A percentile compares a stretch with the other conserved stretches of the same genome.
Evolutionary conservation across 805 yeast genomes (phyloP).

Genomic region (Zygoascus bituminiphila): DNA sequence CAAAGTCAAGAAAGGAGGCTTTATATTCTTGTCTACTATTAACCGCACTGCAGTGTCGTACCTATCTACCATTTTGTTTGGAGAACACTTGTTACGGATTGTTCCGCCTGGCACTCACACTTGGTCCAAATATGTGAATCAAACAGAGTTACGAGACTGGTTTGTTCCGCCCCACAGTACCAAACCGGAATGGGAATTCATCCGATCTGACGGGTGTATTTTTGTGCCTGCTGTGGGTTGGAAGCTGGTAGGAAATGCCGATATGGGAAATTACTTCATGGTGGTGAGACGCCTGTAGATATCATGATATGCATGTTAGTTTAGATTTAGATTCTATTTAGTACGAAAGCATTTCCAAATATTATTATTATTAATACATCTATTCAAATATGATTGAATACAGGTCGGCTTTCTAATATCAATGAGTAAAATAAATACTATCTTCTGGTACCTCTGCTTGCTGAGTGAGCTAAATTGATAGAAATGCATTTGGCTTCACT

Average conservation of each 20-base stretch:
- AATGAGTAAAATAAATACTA: too few species aligned
- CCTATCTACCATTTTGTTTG: conserved; percentile 88
- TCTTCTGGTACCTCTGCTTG: too few species aligned
- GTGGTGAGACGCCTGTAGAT: too few species aligned
- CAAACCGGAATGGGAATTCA: conserved; percentile 46
- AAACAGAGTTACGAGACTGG: conserved; percentile 63
- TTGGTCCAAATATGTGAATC: conserved; percentile 74
- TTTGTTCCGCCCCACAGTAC: conserved; percentile 23
- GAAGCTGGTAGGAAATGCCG: conserved; percentile 47
- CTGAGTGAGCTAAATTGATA: too few species aligned
- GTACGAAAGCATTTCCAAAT: too few species aligned
- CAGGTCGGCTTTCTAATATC: too few species aligned
- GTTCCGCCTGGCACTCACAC: conserved; percentile 95
- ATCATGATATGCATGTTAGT: too few species aligned
- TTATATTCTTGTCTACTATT: conserved; percentile 81
- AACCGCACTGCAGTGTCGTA: conserved; percentile 81
- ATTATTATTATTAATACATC: too few species aligned
- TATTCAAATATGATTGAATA: too few species aligned
- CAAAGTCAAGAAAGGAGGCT: conserved; percentile 71
- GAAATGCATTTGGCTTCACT: too few species aligned
- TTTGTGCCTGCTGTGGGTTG: conserved; percentile 83
- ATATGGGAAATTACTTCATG: conserved; percentile 78
- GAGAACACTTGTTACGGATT: conserved; percentile 66
- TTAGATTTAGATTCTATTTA: too few species aligned
- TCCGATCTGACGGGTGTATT: conserved; percentile 66